Percentiles rank a stretch among this genome's conserved stretches.
Conservation (phyloP, 768 basidiomycete species). For the Trametes cubensis region DNA sequence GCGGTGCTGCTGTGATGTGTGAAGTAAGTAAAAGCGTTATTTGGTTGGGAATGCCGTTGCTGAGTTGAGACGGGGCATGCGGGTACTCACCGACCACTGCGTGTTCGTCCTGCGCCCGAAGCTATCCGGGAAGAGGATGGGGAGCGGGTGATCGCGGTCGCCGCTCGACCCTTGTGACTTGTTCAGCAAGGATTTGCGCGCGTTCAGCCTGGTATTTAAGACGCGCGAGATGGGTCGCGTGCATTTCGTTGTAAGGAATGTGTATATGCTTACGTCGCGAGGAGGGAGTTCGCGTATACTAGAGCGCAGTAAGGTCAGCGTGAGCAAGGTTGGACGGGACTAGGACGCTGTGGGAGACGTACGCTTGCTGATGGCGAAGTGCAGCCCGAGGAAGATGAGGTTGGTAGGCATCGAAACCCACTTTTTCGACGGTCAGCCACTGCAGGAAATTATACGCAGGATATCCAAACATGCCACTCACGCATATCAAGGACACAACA, state of each 20-base stretch:
- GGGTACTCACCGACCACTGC: constrained; percentile 20
- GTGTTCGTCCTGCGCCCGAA: constrained; percentile 8
- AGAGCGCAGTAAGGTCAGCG: not conserved
- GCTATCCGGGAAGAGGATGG: constrained; percentile 24
- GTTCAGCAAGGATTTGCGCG: constrained; percentile 23
- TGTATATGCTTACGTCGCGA: constrained; percentile 29
- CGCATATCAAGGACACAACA: constrained; percentile 29
- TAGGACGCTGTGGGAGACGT: constrained; percentile 7
- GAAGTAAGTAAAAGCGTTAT: not conserved
- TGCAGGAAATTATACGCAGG: too few species aligned
- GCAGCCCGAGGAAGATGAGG: constrained; percentile 33
- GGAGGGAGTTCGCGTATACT: constrained; percentile 35
- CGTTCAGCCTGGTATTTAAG: constrained; percentile 19
- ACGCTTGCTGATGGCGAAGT: constrained; percentile 34
- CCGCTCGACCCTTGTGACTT: constrained; percentile 21
- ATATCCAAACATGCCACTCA: not conserved
- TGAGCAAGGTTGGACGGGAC: too few species aligned
- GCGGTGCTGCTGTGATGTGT: not conserved
- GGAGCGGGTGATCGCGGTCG: constrained; percentile 25
- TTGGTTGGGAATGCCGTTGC: not conserved
- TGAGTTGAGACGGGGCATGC: not conserved
- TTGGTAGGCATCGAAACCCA: constrained; percentile 32
- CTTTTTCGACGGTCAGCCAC: constrained; percentile 2
- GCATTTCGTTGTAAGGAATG: not conserved
- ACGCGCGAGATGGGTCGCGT: not conserved